Base-by-base conservation (phyloP, 352 stramenopile genomes). In the Globisporangium cylindrosporum region DNA sequence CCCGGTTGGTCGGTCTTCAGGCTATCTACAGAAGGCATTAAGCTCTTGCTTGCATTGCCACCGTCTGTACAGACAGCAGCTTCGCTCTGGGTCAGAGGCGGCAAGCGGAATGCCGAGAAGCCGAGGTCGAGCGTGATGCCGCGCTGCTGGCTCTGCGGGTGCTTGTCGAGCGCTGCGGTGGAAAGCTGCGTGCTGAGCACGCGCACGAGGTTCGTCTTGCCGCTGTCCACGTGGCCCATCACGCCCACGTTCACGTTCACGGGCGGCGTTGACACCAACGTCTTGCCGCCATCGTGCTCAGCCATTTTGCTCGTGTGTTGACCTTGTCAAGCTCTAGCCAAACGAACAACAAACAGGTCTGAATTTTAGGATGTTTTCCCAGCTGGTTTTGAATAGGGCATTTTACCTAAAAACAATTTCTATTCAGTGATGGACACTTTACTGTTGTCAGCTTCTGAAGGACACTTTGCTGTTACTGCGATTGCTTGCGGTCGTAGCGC, bases 51-150 rank as follows among this genome's bases (percentile, higher is more conserved):
- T 49, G 43, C 18, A 22, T 9, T 22, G 15, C 14, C 38, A 15
- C 38, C 12, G 12, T n/a, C 38, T 48, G 0, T 14, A 58, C n/a
- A 18, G 12, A 24, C 24, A 32, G 51, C 24, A n/a, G 51, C 51
- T 18, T 10, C 53, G 27, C 7, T 22, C 3, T 38, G n/a, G 22
- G 49, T 27, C 25, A 9, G 10, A 2, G 65, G 36, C 6, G 86
- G 67, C 38, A 99, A 73, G 5, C 82, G 85, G 76, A 99, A 99
- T 51, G 95, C 89, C 32, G 92, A 99, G 85, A 99, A 99, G 9
- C 98, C 98, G 48, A 99, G 80, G 78, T 99, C 98, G 34, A 99
- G 77, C 59, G 98, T 99, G 69, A 99, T 99, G 56, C 98, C 97
- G 59, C 97, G 87, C 70, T 97, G 79, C 74, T 97, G 88, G 49